Conservation (phyloP, 164 flowering plant species). For the Echeveria elegans region DNA sequence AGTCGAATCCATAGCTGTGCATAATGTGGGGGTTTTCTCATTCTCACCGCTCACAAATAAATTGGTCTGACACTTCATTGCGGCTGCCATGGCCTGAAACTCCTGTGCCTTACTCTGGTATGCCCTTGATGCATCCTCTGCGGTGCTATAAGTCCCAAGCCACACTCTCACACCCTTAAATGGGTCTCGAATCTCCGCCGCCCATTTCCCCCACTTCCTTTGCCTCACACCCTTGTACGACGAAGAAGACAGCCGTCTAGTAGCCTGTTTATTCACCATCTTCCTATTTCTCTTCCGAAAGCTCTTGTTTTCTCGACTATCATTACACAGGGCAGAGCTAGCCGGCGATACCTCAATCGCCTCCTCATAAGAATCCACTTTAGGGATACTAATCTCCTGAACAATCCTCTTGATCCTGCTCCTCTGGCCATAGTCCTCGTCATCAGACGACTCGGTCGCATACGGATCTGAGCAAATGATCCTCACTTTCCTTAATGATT, state of each 20-base stretch:
- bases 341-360: slow-evolving; percentile 15
- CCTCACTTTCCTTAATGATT: slow-evolving; percentile 40
- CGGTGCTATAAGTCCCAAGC: slow-evolving; percentile 76
- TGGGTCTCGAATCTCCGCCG: slow-evolving; percentile 91
- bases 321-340: slow-evolving; percentile 40
- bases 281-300: slow-evolving; percentile 13
- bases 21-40: background rate
- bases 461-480: slow-evolving; percentile 62
- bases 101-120: slow-evolving; percentile 40
- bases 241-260: slow-evolving; percentile 10
- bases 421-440: background rate
- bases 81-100: slow-evolving; percentile 23
- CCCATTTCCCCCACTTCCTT: slow-evolving; percentile 93
- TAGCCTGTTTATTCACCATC: slow-evolving; percentile 15
- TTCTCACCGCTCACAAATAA: background rate
- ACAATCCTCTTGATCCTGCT: background rate
- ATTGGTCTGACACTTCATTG: background rate
- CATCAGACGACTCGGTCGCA: slow-evolving; percentile 57
- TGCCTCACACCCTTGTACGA: slow-evolving; percentile 68
- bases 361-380: background rate
- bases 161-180: slow-evolving; percentile 44
- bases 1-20: slow-evolving; percentile 3
- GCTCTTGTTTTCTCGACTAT: slow-evolving; percentile 19
- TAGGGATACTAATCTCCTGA: background rate
- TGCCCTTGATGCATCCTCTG: slow-evolving; percentile 67